Evolutionary conservation across 768 basidiomycete genomes (phyloP).

Genomic region (Psilocybe azurescens): DNA sequence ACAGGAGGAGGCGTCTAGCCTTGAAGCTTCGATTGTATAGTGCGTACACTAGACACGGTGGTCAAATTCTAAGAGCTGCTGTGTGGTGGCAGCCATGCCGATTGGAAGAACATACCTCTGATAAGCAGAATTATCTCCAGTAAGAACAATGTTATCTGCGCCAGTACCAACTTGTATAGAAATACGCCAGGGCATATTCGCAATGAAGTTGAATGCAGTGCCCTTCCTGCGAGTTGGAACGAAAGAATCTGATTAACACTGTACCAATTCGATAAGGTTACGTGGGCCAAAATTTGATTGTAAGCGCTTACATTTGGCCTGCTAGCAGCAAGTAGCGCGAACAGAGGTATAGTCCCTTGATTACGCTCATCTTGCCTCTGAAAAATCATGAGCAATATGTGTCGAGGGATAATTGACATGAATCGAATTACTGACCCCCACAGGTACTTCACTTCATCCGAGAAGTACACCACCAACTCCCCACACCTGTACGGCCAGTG

Average conservation of each 20-base stretch:
- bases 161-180: background rate
- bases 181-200: background rate
- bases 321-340: slow-evolving; percentile 4
- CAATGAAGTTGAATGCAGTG: background rate
- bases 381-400: background rate
- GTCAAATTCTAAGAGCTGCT: background rate
- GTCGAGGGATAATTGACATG: too few species aligned
- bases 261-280: background rate
- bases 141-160: background rate
- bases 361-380: background rate
- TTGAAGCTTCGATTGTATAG: slow-evolving; percentile 12
- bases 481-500: slow-evolving; percentile 13
- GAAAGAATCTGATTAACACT: background rate
- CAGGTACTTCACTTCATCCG: slow-evolving; percentile 17
- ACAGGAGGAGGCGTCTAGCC: background rate
- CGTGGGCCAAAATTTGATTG: too few species aligned
- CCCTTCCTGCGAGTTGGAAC: background rate
- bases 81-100: background rate
- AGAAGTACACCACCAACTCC: slow-evolving; percentile 15
- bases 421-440: slow-evolving; percentile 9
- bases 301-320: background rate
- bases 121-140: slow-evolving; percentile 7
- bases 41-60: slow-evolving; percentile 15
- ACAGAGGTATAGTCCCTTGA: slow-evolving; percentile 3
- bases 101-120: slow-evolving; percentile 6